phyloP scores from a whole-genome alignment of 2,329 filamentous ascomycete species.

The Hirsutella rhossiliensis region DNA sequence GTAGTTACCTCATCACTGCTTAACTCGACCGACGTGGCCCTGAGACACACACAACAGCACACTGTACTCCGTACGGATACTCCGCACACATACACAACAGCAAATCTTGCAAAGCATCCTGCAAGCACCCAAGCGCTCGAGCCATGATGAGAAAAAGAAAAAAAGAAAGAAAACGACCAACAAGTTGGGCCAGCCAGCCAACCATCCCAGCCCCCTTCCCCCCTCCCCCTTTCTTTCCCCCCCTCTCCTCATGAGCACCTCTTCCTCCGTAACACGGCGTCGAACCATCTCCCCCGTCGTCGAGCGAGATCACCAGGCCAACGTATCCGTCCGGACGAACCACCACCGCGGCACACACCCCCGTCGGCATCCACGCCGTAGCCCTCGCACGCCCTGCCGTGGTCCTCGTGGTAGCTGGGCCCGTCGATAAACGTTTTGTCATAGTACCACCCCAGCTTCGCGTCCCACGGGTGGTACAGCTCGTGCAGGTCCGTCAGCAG shows the following conservation, averaged over 20 bases:
- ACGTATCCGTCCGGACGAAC: slow-evolving; percentile 60
- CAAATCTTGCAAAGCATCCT: too few species aligned
- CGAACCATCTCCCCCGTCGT: slow-evolving; percentile 13
- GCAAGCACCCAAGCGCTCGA: too few species aligned
- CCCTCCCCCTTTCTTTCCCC: not conserved
- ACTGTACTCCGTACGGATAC: too few species aligned
- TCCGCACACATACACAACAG: too few species aligned
- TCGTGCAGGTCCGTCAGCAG: slow-evolving; percentile 39
- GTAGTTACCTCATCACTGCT: too few species aligned
- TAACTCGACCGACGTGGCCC: too few species aligned
- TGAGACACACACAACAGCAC: too few species aligned
- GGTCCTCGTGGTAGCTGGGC: slow-evolving; percentile 38
- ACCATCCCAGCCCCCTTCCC: not conserved
- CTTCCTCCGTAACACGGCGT: slow-evolving; percentile 1
- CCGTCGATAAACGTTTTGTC: slow-evolving; percentile 44
- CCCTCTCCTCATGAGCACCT: not conserved
- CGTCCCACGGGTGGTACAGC: slow-evolving; percentile 33
- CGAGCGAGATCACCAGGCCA: slow-evolving; percentile 25
- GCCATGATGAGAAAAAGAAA: too few species aligned
- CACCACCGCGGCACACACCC: slow-evolving; percentile 43
- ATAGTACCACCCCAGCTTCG: slow-evolving; percentile 40
- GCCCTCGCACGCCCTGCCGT: slow-evolving; percentile 37
- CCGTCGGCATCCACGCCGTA: slow-evolving; percentile 43
- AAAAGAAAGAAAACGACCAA: too few species aligned
- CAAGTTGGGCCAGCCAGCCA: not conserved